Evolutionary conservation across 2,329 filamentous ascomycete genomes (phyloP), one percentile per base, ranked within the genome.

Genomic region (Seiridium cupressi): DNA sequence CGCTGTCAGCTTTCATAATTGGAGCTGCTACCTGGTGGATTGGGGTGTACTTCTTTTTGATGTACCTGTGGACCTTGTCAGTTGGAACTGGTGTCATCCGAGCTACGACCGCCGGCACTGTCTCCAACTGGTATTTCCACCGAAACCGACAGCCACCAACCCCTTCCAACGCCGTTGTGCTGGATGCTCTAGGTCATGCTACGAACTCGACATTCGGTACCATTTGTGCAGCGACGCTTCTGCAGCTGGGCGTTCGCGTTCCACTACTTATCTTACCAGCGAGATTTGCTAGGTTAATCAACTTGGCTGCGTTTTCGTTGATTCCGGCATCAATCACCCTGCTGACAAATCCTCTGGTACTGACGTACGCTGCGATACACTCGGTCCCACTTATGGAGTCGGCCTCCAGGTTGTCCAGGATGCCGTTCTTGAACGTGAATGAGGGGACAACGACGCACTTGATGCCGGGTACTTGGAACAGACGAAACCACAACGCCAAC

Each of bases 121-220:
- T 98, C 32, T 96, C 92, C 46, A 95, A 99, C 75, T 99, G 95
- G 95, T 99, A 99, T 76, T 99, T 98, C 75, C 94, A 98, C 75
- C 92, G 95, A 63, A 90, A 96, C 68, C 87, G 88, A 4, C 84
- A 88, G 9, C 92, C 94, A 4, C 82, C 89, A 7, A 88, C 93
- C 2, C 88, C 91, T 0, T 93, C 92, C 1, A 82, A 84, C 60
- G 89, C 93, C 59, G 89, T 98, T 53, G 92, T 98, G 34, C 81
- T 86, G 62, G 94, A 93, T 5, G 94, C 93, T 11, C 80, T 97
- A 49, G 81, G 82, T 55, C 95, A 99, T 76, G 89, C 93, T 3
- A 81, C 86, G 11, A 93, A 92, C 13, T 94, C 92, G 2, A 88
- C 97, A 44, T 96, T 97, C 70, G 95, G 95, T 58, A 96, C 92